Base-by-base conservation (phyloP, 2,329 filamentous ascomycete species). In the Cylindrodendrum hubeiense region DNA sequence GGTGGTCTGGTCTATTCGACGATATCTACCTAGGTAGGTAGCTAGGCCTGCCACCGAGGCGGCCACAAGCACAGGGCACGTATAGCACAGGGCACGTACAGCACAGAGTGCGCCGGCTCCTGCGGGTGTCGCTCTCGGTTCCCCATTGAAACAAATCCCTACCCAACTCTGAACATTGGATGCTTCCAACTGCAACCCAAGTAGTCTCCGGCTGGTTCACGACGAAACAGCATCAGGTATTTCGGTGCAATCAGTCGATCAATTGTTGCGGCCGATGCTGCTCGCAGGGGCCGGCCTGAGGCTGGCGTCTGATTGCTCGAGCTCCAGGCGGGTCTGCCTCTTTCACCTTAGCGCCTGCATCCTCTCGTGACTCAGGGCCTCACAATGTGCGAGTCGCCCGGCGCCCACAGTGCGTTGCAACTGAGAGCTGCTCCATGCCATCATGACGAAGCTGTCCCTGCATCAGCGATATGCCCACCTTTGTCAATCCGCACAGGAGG, bases 191-290 rank as follows among this genome's bases (percentile, higher is more conserved):
- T 65, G 62, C 56, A 70, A 64, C 55, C 54, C 55, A 49, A 55
- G 47, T 24, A 33, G 53, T 58, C 53, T 65, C 46, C 67, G 26
- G 55, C 33, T 69, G 56, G 64, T 66, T 66, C 62, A 22, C 55
- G 51, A 65, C 69, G 63, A 65, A 65, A 67, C 65, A 71, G 58
- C 60, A 70, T 71, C 71, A 67, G 59, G 61, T 71, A 71, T 69
- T 65, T 67, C 63, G 60, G 60, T 54, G 63, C 63, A 69, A 74
- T 74, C 70, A 74, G 71, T 74, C 71, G 68, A 74, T 74, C 71
- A 74, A 70, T 67, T 60, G 62, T 63, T 66, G 63, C 59, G 47
- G 51, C 65, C 44, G 54, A 65, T 64, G 65, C 55, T 66, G 56
- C 62, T 63, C 58, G 65, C 67, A 69, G 65, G 67, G 65, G 67